These are phyloP conservation scores for Apiotrichum veenhuisii DNA, from an alignment of 1,284 basidiomycete species.

Conservation along the genomic window DNA sequence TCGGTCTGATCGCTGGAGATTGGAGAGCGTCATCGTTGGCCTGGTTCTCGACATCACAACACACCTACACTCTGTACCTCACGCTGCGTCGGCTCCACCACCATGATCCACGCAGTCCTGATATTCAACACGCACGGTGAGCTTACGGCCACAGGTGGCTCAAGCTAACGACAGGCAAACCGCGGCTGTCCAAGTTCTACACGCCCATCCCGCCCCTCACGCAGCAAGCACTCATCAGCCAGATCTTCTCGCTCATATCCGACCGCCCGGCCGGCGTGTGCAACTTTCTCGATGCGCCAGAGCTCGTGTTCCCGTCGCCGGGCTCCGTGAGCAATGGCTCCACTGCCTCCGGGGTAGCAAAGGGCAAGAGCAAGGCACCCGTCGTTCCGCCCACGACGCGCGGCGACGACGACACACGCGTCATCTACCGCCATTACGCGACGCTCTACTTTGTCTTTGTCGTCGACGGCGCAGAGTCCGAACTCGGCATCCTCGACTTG, in stretches of 20 bases:
- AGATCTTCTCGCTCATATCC: conserved; percentile 79
- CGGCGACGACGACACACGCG: conserved; percentile 48
- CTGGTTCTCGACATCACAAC: not conserved
- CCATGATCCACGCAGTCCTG: conserved; percentile 83
- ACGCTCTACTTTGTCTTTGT: conserved; percentile 97
- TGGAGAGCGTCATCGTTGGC: not conserved
- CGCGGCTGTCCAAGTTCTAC: conserved; percentile 95
- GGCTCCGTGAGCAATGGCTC: not conserved
- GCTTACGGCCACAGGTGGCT: conserved; percentile 30
- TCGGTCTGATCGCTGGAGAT: not conserved
- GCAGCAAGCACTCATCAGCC: conserved; percentile 63
- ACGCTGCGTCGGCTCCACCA: not conserved
- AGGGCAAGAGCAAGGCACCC: conserved; percentile 26
- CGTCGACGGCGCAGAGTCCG: conserved; percentile 90
- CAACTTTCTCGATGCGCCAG: conserved; percentile 88
- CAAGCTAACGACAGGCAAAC: conserved; percentile 81
- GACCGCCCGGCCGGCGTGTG: conserved; percentile 73
- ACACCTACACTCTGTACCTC: not conserved
- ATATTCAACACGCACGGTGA: conserved; percentile 62
- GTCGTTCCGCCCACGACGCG: conserved; percentile 4
- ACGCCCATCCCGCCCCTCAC: conserved; percentile 72
- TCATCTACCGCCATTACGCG: conserved; percentile 68
- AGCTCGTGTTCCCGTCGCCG: conserved; percentile 55
- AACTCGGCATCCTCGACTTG: conserved; percentile 90
- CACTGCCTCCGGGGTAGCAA: not conserved